These are phyloP conservation scores for Botryotinia calthae DNA, from an alignment of 2,329 filamentous ascomycete species.

Conservation along the genomic window DNA sequence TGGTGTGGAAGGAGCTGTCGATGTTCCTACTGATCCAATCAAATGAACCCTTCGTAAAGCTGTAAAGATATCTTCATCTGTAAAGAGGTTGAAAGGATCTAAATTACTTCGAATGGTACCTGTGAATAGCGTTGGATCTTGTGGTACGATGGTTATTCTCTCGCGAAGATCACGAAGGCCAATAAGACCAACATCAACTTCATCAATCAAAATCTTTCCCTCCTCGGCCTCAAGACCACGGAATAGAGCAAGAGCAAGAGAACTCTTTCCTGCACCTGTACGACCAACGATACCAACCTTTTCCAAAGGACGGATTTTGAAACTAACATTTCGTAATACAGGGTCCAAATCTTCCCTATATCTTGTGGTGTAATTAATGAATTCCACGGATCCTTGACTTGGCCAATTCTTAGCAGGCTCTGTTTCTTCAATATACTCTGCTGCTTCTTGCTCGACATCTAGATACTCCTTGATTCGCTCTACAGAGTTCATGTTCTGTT, in stretches of 20 bases:
- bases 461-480: conserved; percentile 97
- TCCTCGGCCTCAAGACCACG: conserved; percentile 86
- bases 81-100: conserved; percentile 86
- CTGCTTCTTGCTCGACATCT: conserved; percentile 91
- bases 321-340: conserved; percentile 78
- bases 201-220: conserved; percentile 87
- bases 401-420: conserved; percentile 82
- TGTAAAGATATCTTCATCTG: conserved; percentile 85
- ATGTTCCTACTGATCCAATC: conserved; percentile 53
- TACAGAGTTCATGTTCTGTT: conserved; percentile 99
- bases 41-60: conserved; percentile 86
- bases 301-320: conserved; percentile 81
- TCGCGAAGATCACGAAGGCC: conserved; percentile 91
- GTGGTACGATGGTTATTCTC: conserved; percentile 94
- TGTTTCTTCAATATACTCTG: conserved; percentile 71
- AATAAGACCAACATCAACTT: conserved; percentile 84
- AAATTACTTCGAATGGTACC: conserved; percentile 90
- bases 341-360: conserved; percentile 86
- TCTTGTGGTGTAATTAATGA: conserved; percentile 82
- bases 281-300: conserved; percentile 96
- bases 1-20: conserved; percentile 37
- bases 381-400: conserved; percentile 79
- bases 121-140: conserved; percentile 92
- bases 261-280: conserved; percentile 95
- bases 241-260: conserved; percentile 88